These are phyloP conservation scores for Suillus brevipes DNA, from an alignment of 768 basidiomycete species.

Conservation along the genomic window DNA sequence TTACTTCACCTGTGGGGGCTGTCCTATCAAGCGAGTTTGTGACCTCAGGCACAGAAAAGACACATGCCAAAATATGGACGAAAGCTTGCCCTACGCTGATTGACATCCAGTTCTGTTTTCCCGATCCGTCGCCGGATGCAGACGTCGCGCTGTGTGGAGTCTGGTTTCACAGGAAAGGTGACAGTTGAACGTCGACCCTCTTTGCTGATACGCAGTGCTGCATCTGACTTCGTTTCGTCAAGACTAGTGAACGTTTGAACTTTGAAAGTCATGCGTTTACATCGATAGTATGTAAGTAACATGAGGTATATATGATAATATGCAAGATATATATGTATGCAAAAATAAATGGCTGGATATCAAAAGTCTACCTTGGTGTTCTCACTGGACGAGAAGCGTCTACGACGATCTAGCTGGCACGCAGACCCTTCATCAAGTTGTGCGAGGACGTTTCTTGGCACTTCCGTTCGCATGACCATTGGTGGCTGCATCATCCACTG, in stretches of 20 bases:
- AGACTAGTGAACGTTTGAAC: not conserved
- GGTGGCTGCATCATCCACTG: slow-evolving; percentile 26
- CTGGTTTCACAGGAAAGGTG: slow-evolving; percentile 29
- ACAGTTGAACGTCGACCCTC: not conserved
- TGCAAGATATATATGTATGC: not conserved
- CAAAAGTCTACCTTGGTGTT: not conserved
- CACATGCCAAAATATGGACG: slow-evolving; percentile 32
- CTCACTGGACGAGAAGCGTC: not conserved
- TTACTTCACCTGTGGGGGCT: not conserved
- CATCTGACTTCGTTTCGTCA: not conserved
- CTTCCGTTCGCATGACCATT: slow-evolving; percentile 39
- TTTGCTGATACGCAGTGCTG: not conserved
- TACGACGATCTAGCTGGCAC: not conserved
- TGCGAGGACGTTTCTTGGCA: slow-evolving; percentile 60
- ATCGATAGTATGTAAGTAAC: not conserved
- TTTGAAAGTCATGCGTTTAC: not conserved
- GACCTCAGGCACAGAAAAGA: slow-evolving; percentile 24
- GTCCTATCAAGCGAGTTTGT: slow-evolving; percentile 28
- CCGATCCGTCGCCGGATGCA: slow-evolving; percentile 23
- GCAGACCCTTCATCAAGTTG: slow-evolving; percentile 36
- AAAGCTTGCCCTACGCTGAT: slow-evolving; percentile 25
- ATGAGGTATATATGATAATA: not conserved
- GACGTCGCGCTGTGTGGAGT: slow-evolving; percentile 33
- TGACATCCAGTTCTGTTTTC: slow-evolving; percentile 33
- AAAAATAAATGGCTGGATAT: not conserved